Evolutionary conservation across 805 yeast genomes (phyloP).

Genomic region (Allodekkera sacchari): DNA sequence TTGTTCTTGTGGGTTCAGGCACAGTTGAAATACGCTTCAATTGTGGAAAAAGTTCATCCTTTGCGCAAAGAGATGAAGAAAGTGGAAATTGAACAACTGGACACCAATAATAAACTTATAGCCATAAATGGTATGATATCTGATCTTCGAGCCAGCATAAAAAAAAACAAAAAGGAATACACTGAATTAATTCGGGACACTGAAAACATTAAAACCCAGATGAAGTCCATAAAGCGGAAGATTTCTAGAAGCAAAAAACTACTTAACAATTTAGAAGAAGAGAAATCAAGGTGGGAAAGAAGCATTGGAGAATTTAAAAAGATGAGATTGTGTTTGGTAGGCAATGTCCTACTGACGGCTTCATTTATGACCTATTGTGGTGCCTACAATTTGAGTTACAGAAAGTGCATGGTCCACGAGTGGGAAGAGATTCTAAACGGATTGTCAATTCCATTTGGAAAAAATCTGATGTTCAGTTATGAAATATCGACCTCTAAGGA

Average conservation of each 20-base stretch:
- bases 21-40: conserved; percentile 68
- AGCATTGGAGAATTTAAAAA: conserved; percentile 44
- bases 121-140: conserved; percentile 78
- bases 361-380: conserved; percentile 60
- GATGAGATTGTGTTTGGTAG: conserved; percentile 42
- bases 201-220: conserved; percentile 66
- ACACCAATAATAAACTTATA: conserved; percentile 56
- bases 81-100: conserved; percentile 52
- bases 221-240: conserved; percentile 50
- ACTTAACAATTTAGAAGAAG: conserved; percentile 55
- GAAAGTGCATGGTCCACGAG: conserved; percentile 11
- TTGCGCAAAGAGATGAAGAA: conserved; percentile 52
- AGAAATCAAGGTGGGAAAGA: conserved; percentile 66
- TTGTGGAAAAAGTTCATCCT: conserved; percentile 68
- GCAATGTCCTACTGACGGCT: conserved; percentile 58
- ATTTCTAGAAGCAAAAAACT: conserved; percentile 56
- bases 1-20: conserved; percentile 83
- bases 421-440: conserved; percentile 23
- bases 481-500: conserved; percentile 34
- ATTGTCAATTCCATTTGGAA: conserved; percentile 32
- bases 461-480: conserved; percentile 19
- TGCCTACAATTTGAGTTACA: conserved; percentile 28
- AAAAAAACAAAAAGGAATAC: conserved; percentile 55
- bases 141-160: conserved; percentile 67
- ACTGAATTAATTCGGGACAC: conserved; percentile 70